phyloP scores from a whole-genome alignment of 768 basidiomycete genomes.

The Pisolithus sp. region DNA sequence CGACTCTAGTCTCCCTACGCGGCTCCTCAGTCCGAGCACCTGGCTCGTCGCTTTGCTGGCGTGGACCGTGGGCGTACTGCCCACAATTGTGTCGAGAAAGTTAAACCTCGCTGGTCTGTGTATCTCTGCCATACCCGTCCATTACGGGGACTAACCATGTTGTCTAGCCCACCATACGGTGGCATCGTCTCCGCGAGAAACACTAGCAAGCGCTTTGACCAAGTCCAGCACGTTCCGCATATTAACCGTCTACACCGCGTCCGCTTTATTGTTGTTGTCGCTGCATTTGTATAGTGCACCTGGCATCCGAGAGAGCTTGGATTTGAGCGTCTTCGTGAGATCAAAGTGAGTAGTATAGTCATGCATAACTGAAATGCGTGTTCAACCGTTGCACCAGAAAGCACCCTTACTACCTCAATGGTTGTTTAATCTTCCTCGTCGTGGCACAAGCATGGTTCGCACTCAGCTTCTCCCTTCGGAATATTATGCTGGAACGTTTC shows the following conservation, averaged over 20 bases:
- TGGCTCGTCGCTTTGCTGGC: constrained; percentile 34
- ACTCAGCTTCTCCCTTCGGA: constrained; percentile 45
- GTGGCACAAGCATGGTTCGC: constrained; percentile 47
- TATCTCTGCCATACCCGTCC: neutral
- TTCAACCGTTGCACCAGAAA: constrained; percentile 38
- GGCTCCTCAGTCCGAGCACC: constrained; percentile 39
- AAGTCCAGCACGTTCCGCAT: constrained; percentile 42
- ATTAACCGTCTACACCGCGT: constrained; percentile 41
- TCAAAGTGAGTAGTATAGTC: constrained; percentile 44
- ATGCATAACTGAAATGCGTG: neutral
- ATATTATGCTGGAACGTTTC: constrained; percentile 58
- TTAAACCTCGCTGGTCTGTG: constrained; percentile 50
- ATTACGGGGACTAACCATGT: neutral
- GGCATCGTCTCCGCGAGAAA: constrained; percentile 47
- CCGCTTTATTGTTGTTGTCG: constrained; percentile 37
- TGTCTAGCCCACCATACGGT: constrained; percentile 39
- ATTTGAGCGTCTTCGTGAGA: constrained; percentile 54
- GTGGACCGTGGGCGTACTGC: constrained; percentile 52
- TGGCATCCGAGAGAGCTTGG: constrained; percentile 30
- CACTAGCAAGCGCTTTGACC: constrained; percentile 38
- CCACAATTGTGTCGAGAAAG: constrained; percentile 54
- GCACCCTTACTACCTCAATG: constrained; percentile 70
- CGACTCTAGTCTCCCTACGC: constrained; percentile 20
- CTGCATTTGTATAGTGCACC: constrained; percentile 37
- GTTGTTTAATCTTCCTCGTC: constrained; percentile 54